phyloP scores from a whole-genome alignment of 2,329 filamentous ascomycete species.

The Sporothrix sp. region DNA sequence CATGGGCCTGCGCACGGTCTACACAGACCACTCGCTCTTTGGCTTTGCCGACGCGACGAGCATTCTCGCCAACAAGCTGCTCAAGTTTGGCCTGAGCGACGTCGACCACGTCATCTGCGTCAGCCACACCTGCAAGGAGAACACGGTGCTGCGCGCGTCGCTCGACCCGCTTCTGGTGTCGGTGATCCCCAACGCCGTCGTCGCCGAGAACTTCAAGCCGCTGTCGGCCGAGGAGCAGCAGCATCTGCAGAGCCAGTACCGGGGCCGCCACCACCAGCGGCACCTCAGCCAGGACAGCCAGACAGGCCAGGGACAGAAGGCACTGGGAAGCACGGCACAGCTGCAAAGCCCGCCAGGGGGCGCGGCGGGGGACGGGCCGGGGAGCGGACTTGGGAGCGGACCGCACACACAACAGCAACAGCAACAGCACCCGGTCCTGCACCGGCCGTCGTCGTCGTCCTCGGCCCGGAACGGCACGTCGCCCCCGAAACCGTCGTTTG shows the following conservation, averaged over 20 bases:
- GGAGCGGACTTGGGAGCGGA: neutral
- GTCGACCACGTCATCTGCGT: conserved; percentile 98
- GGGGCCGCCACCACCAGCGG: conserved; percentile 5
- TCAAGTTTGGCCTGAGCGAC: conserved; percentile 93
- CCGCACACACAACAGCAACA: neutral
- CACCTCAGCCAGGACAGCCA: conserved; percentile 4
- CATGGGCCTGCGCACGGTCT: conserved; percentile 92
- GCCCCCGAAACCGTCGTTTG: conserved; percentile 25
- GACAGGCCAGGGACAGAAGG: neutral
- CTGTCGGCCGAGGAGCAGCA: conserved; percentile 34
- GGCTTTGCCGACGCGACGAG: conserved; percentile 94
- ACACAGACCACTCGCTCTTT: conserved; percentile 95
- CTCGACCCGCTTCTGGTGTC: conserved; percentile 95
- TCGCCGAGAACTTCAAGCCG: conserved; percentile 90
- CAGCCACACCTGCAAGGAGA: conserved; percentile 98
- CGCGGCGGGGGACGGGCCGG: neutral
- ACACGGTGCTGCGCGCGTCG: conserved; percentile 88
- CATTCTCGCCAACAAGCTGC: conserved; percentile 90
- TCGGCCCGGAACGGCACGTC: conserved; percentile 5
- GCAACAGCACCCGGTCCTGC: neutral
- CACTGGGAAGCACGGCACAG: neutral
- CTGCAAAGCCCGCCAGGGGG: neutral
- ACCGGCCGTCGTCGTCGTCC: neutral
- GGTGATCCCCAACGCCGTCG: conserved; percentile 93
- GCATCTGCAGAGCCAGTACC: conserved; percentile 25